phyloP scores from a whole-genome alignment of 176 grass and related monocot species.

The Zea luxurians region DNA sequence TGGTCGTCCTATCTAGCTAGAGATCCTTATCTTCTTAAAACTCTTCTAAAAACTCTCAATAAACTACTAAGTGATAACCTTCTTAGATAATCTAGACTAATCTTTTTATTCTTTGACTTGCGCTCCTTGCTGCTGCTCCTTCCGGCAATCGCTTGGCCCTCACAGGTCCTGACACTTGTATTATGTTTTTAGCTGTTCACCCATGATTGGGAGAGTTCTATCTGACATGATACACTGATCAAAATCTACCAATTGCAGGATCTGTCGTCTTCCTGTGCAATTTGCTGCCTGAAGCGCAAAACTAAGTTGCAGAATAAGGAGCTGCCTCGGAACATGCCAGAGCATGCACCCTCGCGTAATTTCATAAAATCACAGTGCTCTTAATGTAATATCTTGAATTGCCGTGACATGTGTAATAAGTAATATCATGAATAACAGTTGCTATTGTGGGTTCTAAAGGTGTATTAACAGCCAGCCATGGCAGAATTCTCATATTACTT shows the following conservation, averaged over 20 bases:
- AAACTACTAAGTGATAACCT: too few species aligned
- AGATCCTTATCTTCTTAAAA: too few species aligned
- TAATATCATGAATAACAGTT: conserved; percentile 26
- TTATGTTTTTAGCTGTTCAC: background rate
- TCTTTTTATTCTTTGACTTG: too few species aligned
- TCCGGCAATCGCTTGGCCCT: too few species aligned
- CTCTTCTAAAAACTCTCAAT: too few species aligned
- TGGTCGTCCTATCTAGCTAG: too few species aligned
- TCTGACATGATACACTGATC: background rate
- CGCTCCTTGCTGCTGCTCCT: too few species aligned
- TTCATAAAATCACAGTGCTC: background rate
- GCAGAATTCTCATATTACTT: background rate
- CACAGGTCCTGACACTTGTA: background rate
- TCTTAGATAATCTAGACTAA: too few species aligned
- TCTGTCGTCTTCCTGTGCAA: background rate
- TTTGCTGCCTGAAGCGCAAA: conserved; percentile 11
- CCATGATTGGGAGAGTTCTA: background rate
- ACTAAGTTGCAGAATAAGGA: conserved; percentile 23
- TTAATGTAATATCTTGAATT: conserved; percentile 27
- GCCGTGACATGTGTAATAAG: background rate
- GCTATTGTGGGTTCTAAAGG: background rate
- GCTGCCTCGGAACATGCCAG: conserved; percentile 4
- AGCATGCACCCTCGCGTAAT: conserved; percentile 30
- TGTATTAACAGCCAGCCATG: background rate
- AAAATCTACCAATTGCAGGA: conserved; percentile 34